A percentile compares a stretch with the other conserved stretches of the same genome.
Conservation (phyloP, 345 rosid genomes). For the Gossypium arboreum region DNA sequence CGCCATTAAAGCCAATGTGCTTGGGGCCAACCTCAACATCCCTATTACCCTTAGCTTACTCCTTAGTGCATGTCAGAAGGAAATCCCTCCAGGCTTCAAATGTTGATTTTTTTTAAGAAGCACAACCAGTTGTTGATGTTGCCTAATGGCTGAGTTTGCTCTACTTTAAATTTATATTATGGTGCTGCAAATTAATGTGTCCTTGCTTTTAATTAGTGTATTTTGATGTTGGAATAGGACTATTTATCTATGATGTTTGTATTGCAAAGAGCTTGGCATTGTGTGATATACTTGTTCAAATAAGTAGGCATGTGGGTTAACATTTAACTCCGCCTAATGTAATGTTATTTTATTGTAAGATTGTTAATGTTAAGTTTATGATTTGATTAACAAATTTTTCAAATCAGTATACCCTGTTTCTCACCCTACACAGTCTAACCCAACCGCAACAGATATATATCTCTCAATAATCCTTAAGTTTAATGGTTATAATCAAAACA, state of each 20-base stretch:
- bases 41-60: conserved; percentile 38
- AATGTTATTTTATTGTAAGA: background rate
- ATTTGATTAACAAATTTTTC: background rate
- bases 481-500: too few species aligned
- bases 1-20: conserved; percentile 53
- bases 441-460: too few species aligned
- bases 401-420: too few species aligned
- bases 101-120: conserved; percentile 18
- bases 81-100: conserved; percentile 45
- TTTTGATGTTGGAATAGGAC: background rate
- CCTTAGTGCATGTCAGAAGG: conserved; percentile 38
- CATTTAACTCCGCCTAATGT: background rate
- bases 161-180: too few species aligned
- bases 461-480: too few species aligned
- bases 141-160: background rate
- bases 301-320: background rate
- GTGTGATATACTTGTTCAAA: background rate
- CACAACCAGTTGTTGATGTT: background rate
- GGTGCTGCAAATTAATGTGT: too few species aligned
- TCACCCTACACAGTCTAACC: too few species aligned
- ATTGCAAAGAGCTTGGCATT: background rate
- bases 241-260: background rate
- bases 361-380: background rate
- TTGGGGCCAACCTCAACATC: conserved; percentile 42
- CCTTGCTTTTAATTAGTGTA: background rate